Base-by-base conservation (phyloP, 768 basidiomycete species). In the Amanita brunnescens region DNA sequence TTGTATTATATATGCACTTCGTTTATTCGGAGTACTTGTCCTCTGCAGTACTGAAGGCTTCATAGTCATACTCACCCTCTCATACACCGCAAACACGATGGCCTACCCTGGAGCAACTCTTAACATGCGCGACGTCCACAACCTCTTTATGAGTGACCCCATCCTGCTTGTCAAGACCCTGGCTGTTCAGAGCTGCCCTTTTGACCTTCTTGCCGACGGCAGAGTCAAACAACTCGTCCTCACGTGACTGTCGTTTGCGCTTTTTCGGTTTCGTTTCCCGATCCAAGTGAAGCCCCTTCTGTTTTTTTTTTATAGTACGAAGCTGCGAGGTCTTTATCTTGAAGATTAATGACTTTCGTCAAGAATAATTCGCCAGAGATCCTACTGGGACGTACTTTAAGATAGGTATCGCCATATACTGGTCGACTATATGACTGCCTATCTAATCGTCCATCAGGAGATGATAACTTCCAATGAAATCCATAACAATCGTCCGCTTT, bases 31-130 rank as follows among this genome's bases (percentile, higher is more conserved):
- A 79, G 65, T 84, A 87, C 41, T 67, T 63, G 57, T 85, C 79
- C 32, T 85, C 84, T 54, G 78, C 78, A 35, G 68, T 20, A 71
- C 66, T 20, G 70, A 73, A 39, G 80, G 80, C 52, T 64, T 73
- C 51, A 95, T 85, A 34, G 76, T 51, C 59, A 62, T 68, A 66
- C 87, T 83, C 55, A 97, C 86, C 45, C 87, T 75, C 70, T 99
- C 95, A 61, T 97, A 97, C 24, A 99, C 95, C 10, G 95, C 91
- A 61, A 98, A 98, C 30, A 97, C 95, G 57, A 98, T 89, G 2
- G 94, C 94, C 65, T 91, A 90, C 1, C 95, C 96, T 7, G 96
- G 96, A 1, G 96, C 96, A 40, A 99, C 96, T 49, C 96, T 82
- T 59, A 96, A 73, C 32, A 99, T 92, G 18, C 96, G 79, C 32